Percentiles rank a stretch among this genome's conserved stretches.
phyloP scores from a whole-genome alignment of 1,139 yeast genomes.

The Schizosaccharomyces versatilis region DNA sequence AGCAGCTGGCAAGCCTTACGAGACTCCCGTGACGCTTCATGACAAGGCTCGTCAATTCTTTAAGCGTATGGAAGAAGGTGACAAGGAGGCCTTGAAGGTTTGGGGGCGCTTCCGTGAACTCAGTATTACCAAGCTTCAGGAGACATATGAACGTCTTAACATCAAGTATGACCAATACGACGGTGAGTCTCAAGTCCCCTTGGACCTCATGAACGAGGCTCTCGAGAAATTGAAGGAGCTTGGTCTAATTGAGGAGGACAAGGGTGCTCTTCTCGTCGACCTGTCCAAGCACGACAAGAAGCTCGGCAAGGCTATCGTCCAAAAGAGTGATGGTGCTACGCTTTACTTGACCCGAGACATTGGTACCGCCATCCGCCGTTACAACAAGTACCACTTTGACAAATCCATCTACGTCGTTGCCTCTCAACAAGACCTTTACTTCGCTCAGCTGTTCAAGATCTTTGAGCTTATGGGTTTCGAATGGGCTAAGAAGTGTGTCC shows the following conservation, averaged over 20 bases:
- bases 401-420: constrained; percentile 94
- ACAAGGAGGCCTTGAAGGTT: constrained; percentile 47
- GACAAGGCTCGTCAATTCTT: constrained; percentile 63
- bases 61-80: constrained; percentile 86
- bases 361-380: constrained; percentile 88
- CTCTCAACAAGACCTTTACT: constrained; percentile 83
- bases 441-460: constrained; percentile 85
- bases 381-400: constrained; percentile 65
- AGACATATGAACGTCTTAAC: constrained; percentile 78
- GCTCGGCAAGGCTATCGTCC: constrained; percentile 80
- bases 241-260: constrained; percentile 61
- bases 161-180: constrained; percentile 71
- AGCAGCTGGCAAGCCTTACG: constrained; percentile 8
- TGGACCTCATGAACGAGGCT: constrained; percentile 48
- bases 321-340: constrained; percentile 90
- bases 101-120: constrained; percentile 83
- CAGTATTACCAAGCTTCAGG: constrained; percentile 66
- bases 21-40: constrained; percentile 10
- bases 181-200: constrained; percentile 87
- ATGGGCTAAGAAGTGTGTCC: constrained; percentile 65
- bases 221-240: constrained; percentile 40
- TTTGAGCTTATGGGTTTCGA: constrained; percentile 76
- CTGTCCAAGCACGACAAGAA: constrained; percentile 72
- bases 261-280: constrained; percentile 80
- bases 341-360: constrained; percentile 88